Evolutionary conservation across 495 filamentous ascomycete species (phyloP), one percentile per base, ranked within the genome.

Genomic region (Usnea hakonensis): DNA sequence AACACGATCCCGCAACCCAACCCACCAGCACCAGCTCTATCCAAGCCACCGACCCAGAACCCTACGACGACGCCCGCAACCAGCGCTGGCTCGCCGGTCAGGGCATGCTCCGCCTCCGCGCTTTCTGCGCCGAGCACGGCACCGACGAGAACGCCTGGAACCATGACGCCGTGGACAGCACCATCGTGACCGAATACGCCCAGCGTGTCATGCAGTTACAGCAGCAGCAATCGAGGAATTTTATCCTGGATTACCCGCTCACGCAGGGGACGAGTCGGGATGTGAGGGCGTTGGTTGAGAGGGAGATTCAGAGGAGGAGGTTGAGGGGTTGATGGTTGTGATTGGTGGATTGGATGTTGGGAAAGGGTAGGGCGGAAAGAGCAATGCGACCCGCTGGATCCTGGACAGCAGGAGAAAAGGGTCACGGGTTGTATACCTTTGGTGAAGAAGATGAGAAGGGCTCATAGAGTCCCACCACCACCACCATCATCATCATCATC

Each of bases 1-100:
- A 52, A 32, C 10, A 26, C 13, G 23, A 50, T n/a, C n/a, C n/a
- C n/a, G n/a, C n/a, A n/a, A n/a, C n/a, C n/a, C n/a, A 33, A 38
- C 33, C 55, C 30, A 37, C 36, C 33, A 21, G 17, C 50, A 5
- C 14, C 26, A 19, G 28, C 26, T 52, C n/a, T 26, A 65, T 9
- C 54, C 37, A 46, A 32, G 13, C 10, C 19, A 26, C 16, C 40
- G 38, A 50, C 5, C 32, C 36, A n/a, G 60, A 64, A 38, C 53
- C 59, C 26, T 63, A 68, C 55, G 58, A 68, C 26, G 67, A 70
- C 32, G 50, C 63, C 13, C 58, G 57, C 37, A 58, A 66, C 26
- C 65, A 66, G 52, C 68, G 65, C 55, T 70, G 57, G 55, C 64
- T 70, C 19, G 68, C 67, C 40, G 63, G 65, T 5, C 43, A 46